Conservation (phyloP, 164 flowering plant genomes). For the Liquidambar formosana region DNA sequence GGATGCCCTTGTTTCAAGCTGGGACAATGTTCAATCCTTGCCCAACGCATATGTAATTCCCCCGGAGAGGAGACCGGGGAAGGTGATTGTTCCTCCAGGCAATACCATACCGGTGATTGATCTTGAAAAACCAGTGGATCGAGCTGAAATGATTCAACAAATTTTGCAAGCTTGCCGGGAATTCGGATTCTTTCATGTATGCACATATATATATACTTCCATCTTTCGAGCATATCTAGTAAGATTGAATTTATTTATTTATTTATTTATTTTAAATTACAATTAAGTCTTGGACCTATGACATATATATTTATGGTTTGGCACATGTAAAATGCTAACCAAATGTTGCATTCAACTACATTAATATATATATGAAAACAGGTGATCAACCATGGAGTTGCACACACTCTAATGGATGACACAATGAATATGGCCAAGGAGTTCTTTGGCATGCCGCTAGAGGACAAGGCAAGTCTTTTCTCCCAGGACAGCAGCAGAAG, state of each 20-base stretch:
- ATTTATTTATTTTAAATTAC: no score
- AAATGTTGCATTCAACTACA: background rate
- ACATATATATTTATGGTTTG: background rate
- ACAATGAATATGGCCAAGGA: conserved; percentile 21
- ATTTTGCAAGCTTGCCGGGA: conserved; percentile 29
- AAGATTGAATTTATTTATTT: no score
- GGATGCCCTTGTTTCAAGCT: conserved; percentile 34
- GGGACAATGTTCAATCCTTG: conserved; percentile 17
- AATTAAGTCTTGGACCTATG: background rate
- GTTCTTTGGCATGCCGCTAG: conserved; percentile 34
- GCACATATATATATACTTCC: no score
- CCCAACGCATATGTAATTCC: conserved; percentile 33
- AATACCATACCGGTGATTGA: conserved; percentile 34
- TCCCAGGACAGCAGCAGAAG: conserved; percentile 24
- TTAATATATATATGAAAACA: no score
- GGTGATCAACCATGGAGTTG: conserved; percentile 44
- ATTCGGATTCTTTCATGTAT: conserved; percentile 43
- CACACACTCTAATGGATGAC: conserved; percentile 16
- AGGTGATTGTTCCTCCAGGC: conserved; percentile 14
- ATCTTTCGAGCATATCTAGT: no score
- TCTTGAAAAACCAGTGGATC: conserved; percentile 11
- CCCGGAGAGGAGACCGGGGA: conserved; percentile 27
- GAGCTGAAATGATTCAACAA: conserved; percentile 14
- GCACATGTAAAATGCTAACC: background rate
- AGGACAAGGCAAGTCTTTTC: conserved; percentile 24